These are phyloP conservation scores for Lasiodiplodia sp. DNA, from an alignment of 2,329 filamentous ascomycete genomes.

Conservation along the genomic window DNA sequence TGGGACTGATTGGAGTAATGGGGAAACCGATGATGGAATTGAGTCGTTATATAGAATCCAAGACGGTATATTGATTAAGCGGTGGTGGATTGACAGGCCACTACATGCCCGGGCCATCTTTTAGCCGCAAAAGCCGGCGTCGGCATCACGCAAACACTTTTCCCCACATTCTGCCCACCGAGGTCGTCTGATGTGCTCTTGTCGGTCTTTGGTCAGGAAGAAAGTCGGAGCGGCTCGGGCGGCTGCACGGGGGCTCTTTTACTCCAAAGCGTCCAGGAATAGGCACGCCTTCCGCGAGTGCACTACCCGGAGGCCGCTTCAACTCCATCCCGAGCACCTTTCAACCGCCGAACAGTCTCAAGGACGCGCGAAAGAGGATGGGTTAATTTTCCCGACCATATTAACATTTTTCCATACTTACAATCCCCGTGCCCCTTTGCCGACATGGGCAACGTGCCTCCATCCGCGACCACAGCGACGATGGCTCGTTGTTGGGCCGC, in stretches of 20 bases:
- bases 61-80: slow-evolving; percentile 25
- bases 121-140: slow-evolving; percentile 13
- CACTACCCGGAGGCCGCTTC: not conserved
- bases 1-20: not conserved
- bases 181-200: not conserved
- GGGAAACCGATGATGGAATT: not conserved
- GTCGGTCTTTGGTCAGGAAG: not conserved
- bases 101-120: not conserved
- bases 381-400: no score
- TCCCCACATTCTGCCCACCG: not conserved
- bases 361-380: no score
- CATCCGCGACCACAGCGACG: no score
- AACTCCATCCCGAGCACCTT: not conserved
- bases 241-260: no score
- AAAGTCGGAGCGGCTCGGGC: not conserved
- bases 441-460: no score
- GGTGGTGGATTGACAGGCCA: not conserved
- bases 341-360: no score
- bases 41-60: not conserved
- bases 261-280: not conserved
- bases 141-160: not conserved
- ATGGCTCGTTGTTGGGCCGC: no score
- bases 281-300: not conserved
- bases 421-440: no score
- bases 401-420: no score